Conservation (phyloP, 768 basidiomycete species). For the Hygrophorus russula region DNA sequence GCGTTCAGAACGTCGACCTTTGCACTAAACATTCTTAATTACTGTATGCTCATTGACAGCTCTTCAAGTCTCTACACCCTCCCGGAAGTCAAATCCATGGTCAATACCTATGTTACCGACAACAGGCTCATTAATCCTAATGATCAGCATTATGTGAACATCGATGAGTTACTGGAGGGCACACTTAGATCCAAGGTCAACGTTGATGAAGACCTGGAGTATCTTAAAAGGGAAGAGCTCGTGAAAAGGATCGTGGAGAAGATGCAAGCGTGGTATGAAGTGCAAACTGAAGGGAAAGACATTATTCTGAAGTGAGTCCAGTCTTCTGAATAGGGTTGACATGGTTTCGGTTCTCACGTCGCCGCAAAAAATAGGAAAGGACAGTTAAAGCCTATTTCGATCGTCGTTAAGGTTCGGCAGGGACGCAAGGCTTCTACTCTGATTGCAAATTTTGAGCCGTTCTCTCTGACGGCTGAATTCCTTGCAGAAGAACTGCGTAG, state of each 20-base stretch:
- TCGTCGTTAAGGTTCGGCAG: constrained; percentile 64
- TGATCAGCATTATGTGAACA: constrained; percentile 61
- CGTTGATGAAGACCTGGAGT: constrained; percentile 24
- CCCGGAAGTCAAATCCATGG: constrained; percentile 40
- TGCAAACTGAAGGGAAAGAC: constrained; percentile 45
- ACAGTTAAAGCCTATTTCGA: constrained; percentile 52
- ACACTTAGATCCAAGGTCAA: constrained; percentile 9
- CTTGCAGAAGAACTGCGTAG: constrained; percentile 73
- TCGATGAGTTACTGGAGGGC: constrained; percentile 36
- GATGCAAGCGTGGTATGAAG: constrained; percentile 75
- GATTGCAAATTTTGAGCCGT: constrained; percentile 74
- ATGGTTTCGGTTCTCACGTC: constrained; percentile 5
- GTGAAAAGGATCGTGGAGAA: constrained; percentile 38
- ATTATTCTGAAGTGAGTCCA: constrained; percentile 42
- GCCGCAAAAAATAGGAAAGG: constrained; percentile 51
- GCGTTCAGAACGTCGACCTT: constrained; percentile 14
- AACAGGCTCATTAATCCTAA: constrained; percentile 52
- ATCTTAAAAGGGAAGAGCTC: constrained; percentile 59
- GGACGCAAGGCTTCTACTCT: constrained; percentile 69
- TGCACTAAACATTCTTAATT: neutral
- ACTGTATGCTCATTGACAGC: constrained; percentile 22
- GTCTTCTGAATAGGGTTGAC: neutral
- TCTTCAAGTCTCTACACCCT: constrained; percentile 41
- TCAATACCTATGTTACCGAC: constrained; percentile 53
- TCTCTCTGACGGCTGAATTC: constrained; percentile 50